Percentiles rank a stretch among this genome's conserved stretches.
These are phyloP conservation scores for Phaeosphaeriaceae sp. DNA, from an alignment of 2,329 filamentous ascomycete genomes.

Conservation along the genomic window DNA sequence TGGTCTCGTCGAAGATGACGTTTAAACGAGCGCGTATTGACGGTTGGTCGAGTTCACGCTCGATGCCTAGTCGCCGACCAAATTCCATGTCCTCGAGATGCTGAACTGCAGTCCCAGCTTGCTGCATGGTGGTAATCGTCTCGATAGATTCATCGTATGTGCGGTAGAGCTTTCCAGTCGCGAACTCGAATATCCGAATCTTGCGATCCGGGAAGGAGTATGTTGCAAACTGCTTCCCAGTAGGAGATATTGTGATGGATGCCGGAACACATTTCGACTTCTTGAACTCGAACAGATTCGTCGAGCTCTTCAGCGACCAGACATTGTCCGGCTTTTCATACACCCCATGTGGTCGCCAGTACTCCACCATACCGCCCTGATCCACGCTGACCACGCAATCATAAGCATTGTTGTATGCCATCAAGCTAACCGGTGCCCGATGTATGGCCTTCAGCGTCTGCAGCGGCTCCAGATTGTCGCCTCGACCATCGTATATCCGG, in stretches of 20 bases:
- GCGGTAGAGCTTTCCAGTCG: slow-evolving; percentile 83
- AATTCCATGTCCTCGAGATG: slow-evolving; percentile 92
- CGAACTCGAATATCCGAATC: slow-evolving; percentile 91
- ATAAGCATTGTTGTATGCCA: slow-evolving; percentile 87
- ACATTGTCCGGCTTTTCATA: slow-evolving; percentile 93
- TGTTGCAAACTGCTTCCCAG: slow-evolving; percentile 83
- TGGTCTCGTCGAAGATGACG: slow-evolving; percentile 93
- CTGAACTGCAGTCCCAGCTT: slow-evolving; percentile 82
- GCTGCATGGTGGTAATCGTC: slow-evolving; percentile 92
- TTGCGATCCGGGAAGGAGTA: slow-evolving; percentile 94
- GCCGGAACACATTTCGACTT: slow-evolving; percentile 85
- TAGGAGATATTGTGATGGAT: slow-evolving; percentile 84
- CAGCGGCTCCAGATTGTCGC: slow-evolving; percentile 76
- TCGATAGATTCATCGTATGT: slow-evolving; percentile 94
- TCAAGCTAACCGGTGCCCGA: slow-evolving; percentile 77
- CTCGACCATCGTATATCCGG: slow-evolving; percentile 86
- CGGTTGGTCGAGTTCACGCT: slow-evolving; percentile 81
- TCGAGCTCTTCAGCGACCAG: slow-evolving; percentile 91
- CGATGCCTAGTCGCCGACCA: slow-evolving; percentile 82
- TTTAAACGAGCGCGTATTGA: slow-evolving; percentile 75
- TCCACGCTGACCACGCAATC: slow-evolving; percentile 93
- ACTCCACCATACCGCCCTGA: slow-evolving; percentile 92
- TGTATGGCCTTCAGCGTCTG: slow-evolving; percentile 84
- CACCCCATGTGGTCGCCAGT: slow-evolving; percentile 82
- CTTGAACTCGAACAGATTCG: slow-evolving; percentile 95